Conservation (phyloP, 805 yeast genomes). For the Sugiyamaella smithiae region DNA sequence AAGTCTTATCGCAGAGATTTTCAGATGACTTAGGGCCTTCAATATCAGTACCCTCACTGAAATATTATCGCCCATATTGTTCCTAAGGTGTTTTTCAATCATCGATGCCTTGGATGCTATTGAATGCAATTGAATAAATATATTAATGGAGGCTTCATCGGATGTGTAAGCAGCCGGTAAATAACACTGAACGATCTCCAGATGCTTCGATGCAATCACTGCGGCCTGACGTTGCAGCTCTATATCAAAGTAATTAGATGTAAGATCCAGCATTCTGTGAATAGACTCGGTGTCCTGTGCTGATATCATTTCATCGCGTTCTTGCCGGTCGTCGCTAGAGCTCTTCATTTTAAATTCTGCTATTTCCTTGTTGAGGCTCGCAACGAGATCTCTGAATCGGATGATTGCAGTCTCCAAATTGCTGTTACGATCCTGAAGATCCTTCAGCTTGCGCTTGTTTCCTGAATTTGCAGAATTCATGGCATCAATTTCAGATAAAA, state of each 20-base stretch:
- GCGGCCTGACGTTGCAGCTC: constrained; percentile 25
- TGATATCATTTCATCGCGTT: constrained; percentile 7
- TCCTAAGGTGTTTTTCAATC: not conserved
- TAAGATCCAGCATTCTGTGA: not conserved
- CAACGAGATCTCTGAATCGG: constrained; percentile 30
- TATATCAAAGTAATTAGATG: not conserved
- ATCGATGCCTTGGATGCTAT: not conserved
- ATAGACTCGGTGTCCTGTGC: not conserved
- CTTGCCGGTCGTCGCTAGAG: constrained; percentile 9
- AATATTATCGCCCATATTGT: not conserved
- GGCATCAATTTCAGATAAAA: constrained; percentile 38
- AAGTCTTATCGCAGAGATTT: not conserved
- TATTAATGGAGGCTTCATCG: constrained; percentile 18
- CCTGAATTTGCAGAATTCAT: constrained; percentile 23
- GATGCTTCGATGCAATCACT: constrained; percentile 27
- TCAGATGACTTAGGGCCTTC: not conserved
- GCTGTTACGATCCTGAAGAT: constrained; percentile 28
- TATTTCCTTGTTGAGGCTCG: constrained; percentile 28
- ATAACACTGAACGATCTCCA: constrained; percentile 28
- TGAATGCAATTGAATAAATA: not conserved
- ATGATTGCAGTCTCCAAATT: constrained; percentile 38
- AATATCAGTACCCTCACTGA: not conserved
- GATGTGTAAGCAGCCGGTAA: constrained; percentile 20
- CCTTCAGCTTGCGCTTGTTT: constrained; percentile 23
- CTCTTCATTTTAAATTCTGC: constrained; percentile 15